These are phyloP conservation scores for Eragrostis tef DNA, from an alignment of 202 grass and related monocot species.

Conservation along the genomic window DNA sequence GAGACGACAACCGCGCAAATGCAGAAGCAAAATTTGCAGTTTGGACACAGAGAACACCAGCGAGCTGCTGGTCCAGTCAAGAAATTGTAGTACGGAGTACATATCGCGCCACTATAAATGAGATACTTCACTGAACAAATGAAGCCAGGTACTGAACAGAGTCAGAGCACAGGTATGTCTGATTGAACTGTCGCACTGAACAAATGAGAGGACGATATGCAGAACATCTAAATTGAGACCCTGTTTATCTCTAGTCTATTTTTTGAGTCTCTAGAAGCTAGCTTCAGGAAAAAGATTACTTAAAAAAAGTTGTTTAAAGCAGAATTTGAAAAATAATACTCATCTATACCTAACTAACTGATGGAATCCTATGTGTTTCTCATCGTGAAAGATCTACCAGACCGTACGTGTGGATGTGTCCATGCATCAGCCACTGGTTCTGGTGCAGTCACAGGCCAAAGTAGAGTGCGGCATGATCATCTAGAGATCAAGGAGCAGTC, in stretches of 20 bases:
- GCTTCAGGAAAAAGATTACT: too few species aligned
- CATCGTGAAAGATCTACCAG: too few species aligned
- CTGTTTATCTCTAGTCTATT: too few species aligned
- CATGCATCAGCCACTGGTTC: background rate
- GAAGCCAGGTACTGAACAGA: background rate
- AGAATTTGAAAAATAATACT: too few species aligned
- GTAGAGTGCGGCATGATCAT: background rate
- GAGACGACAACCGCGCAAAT: background rate
- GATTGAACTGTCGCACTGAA: background rate
- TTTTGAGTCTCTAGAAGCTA: too few species aligned
- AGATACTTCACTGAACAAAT: slow-evolving; percentile 2
- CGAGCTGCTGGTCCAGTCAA: slow-evolving; percentile 42
- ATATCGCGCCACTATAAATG: background rate
- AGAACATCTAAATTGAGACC: too few species aligned
- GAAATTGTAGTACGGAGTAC: background rate
- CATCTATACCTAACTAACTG: too few species aligned
- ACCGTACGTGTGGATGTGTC: too few species aligned
- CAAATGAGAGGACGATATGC: background rate
- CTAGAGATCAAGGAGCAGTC: background rate
- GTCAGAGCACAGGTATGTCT: background rate
- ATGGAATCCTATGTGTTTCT: too few species aligned
- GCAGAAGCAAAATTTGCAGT: slow-evolving; percentile 15
- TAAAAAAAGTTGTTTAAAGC: too few species aligned
- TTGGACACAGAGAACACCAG: slow-evolving; percentile 28
- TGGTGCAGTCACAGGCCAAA: slow-evolving; percentile 31